Evolutionary conservation across 2,329 filamentous ascomycete genomes (phyloP), one percentile per base, ranked within the genome.

Genomic region (Hysterium pulicare): DNA sequence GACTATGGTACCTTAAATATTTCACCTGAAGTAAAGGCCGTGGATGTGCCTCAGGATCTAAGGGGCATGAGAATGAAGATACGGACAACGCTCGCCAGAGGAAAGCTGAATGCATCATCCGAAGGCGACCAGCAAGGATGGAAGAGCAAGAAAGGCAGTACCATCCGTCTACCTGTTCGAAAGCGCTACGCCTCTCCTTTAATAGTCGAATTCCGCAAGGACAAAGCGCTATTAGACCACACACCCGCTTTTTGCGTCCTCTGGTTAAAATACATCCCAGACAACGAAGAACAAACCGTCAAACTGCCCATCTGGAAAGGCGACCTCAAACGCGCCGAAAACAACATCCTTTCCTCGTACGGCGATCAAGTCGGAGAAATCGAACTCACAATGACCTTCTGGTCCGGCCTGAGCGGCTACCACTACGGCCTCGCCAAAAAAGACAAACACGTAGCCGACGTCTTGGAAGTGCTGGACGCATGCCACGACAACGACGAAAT

Each of bases 1-100:
- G 81, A 86, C 19, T 84, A 82, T 42, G 86, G 85, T 4, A 88
- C 85, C 0, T 57, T 88, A 0, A 80, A 86, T 48, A 68, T 87
- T 32, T 72, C 77, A n/a, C 73, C 77, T 0, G 58, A 69, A 0
- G 66, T 82, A 10, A 73, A 70, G 38, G 67, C 67, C 2, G 71
- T 73, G 11, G 64, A 72, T n/a, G 65, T 83, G 1, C 71, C 77
- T 0, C 55, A 71, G 1, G 70, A 77, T 8, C 59, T 81, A 7
- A 58, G 67, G 19, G 67, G 72, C 20, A 67, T 77, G 26, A 73
- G 79, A 36, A 64, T 85, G 47, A 84, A 84, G 57, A 61, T 86
- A 39, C 74, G 75, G 33, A 81, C 81, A 1, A 76, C 71, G 35
- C 69, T 84, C 23, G 75, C 75, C 31, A 71, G 70, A 15, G 76